phyloP scores from a whole-genome alignment of 192 early-diverging fungal genomes.

The Mortierella antarctica region DNA sequence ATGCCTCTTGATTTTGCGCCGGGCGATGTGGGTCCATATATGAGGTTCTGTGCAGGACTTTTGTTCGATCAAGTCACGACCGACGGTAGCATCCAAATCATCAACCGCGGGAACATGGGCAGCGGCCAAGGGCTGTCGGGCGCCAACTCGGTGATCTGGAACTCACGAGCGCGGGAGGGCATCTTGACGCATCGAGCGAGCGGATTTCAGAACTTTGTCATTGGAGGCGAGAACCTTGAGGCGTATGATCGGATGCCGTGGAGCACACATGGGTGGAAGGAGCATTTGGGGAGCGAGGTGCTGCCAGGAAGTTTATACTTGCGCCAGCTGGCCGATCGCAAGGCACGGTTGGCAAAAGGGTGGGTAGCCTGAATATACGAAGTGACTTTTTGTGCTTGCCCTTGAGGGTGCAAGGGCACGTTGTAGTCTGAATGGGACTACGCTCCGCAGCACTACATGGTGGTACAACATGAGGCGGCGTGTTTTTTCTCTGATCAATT shows the following conservation, averaged over 20 bases:
- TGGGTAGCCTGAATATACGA: constrained; percentile 16
- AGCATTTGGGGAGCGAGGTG: constrained; percentile 45
- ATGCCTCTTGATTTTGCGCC: constrained; percentile 31
- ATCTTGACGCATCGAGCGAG: constrained; percentile 54
- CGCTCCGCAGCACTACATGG: too few relatives aligned
- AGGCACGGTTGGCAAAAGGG: constrained; percentile 9
- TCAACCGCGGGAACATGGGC: constrained; percentile 58
- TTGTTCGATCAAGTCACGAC: constrained; percentile 41
- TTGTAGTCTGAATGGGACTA: too few relatives aligned
- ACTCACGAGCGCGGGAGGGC: constrained; percentile 54
- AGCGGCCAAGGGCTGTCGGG: constrained; percentile 59
- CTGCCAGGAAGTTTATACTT: constrained; percentile 37
- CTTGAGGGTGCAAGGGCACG: too few relatives aligned
- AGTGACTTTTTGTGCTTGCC: too few relatives aligned
- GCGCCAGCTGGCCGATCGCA: constrained; percentile 24
- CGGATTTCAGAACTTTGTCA: constrained; percentile 57
- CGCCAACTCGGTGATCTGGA: constrained; percentile 62
- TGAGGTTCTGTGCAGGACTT: constrained; percentile 59
- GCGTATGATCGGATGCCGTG: constrained; percentile 23
- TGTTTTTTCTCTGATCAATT: too few relatives aligned
- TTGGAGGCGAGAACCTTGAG: constrained; percentile 40
- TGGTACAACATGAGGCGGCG: too few relatives aligned
- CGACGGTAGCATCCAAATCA: constrained; percentile 57
- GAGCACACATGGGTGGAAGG: constrained; percentile 40
- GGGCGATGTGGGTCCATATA: constrained; percentile 59